Evolutionary conservation across 495 filamentous ascomycete genomes (phyloP).

Genomic region (Cryomyces antarcticus): DNA sequence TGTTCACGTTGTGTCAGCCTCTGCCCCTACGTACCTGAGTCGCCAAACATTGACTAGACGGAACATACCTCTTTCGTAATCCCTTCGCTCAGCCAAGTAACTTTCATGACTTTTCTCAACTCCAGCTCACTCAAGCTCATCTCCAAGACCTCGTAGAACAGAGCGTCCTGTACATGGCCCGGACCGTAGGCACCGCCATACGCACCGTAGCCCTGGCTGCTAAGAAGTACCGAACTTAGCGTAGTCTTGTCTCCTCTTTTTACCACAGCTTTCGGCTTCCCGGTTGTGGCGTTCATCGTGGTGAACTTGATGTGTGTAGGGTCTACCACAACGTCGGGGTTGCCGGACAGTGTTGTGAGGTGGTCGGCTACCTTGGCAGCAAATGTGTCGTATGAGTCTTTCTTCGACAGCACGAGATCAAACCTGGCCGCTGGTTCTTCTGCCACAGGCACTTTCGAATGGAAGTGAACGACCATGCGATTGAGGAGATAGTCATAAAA

Average conservation of each 20-base stretch:
- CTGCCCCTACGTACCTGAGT: no score
- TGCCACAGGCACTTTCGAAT: constrained; percentile 29
- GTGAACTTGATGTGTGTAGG: constrained; percentile 79
- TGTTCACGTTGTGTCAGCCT: no score
- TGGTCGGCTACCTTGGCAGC: constrained; percentile 69
- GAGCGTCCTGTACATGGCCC: constrained; percentile 49
- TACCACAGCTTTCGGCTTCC: constrained; percentile 52
- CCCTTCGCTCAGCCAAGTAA: constrained; percentile 74
- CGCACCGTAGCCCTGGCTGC: constrained; percentile 35
- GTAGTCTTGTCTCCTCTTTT: constrained; percentile 48
- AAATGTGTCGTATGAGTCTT: constrained; percentile 79
- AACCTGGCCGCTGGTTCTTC: constrained; percentile 34
- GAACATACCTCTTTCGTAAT: constrained; percentile 63
- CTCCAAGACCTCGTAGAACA: constrained; percentile 85
- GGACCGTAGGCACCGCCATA: constrained; percentile 20
- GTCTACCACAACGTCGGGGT: constrained; percentile 28
- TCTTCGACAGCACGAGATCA: constrained; percentile 54
- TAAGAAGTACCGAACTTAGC: constrained; percentile 42
- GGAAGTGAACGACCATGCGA: constrained; percentile 51
- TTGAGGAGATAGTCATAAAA: constrained; percentile 89
- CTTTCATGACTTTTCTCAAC: constrained; percentile 63
- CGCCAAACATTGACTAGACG: background rate
- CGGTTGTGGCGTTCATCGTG: constrained; percentile 52
- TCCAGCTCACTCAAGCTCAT: constrained; percentile 86
- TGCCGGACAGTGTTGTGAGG: constrained; percentile 15